phyloP scores from a whole-genome alignment of 306 rosid genomes.

The Vigna trinervia region DNA sequence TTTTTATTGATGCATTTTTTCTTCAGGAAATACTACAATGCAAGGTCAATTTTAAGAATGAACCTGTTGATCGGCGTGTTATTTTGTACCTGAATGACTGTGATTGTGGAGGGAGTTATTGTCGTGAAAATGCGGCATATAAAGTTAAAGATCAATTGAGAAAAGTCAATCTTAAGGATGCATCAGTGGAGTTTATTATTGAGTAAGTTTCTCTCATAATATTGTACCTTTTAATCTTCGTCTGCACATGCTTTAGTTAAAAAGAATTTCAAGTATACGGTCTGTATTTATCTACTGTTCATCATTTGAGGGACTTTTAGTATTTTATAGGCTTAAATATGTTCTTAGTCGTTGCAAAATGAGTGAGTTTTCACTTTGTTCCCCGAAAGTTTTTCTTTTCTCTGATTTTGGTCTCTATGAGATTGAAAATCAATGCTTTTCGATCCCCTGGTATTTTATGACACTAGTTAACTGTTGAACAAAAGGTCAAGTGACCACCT shows the following conservation, averaged over 20 bases:
- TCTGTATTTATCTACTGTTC: not conserved
- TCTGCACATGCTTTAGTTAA: not conserved
- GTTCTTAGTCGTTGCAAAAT: too few relatives aligned
- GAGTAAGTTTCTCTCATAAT: conserved; percentile 66
- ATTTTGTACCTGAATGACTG: conserved; percentile 81
- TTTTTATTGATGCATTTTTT: conserved; percentile 34
- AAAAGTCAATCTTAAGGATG: conserved; percentile 84
- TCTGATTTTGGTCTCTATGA: too few relatives aligned
- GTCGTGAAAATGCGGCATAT: conserved; percentile 86
- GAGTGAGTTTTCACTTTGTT: too few relatives aligned
- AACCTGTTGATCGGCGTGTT: conserved; percentile 75
- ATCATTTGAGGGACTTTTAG: not conserved
- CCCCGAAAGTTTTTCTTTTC: too few relatives aligned
- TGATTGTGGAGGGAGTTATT: conserved; percentile 73
- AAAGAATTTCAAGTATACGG: not conserved
- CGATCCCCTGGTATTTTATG: too few relatives aligned
- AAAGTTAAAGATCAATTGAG: conserved; percentile 75
- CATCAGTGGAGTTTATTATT: conserved; percentile 74
- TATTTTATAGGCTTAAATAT: not conserved
- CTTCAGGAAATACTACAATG: conserved; percentile 86
- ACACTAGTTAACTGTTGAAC: too few relatives aligned
- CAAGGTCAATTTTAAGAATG: conserved; percentile 81
- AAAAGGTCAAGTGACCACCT: too few relatives aligned
- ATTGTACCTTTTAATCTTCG: not conserved
- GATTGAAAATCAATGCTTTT: too few relatives aligned